A percentile compares a stretch with the other conserved stretches of the same genome.
phyloP scores from a whole-genome alignment of 1,284 basidiomycete species.

The Ganoderma leucocontextum region DNA sequence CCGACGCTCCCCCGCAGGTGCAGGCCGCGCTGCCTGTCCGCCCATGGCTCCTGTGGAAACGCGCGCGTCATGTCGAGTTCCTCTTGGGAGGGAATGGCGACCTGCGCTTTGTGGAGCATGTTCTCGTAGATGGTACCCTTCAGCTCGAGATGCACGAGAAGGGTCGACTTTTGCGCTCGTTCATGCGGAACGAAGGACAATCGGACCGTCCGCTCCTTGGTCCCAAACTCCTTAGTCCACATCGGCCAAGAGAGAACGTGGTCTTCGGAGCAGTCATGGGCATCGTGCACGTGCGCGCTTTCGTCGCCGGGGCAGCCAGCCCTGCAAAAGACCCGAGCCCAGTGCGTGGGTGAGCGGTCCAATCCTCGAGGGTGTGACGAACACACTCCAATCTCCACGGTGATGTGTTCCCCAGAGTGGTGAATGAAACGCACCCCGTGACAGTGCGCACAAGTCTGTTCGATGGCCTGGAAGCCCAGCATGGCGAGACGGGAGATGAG shows the following conservation, averaged over 20 bases:
- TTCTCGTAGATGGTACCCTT: neutral
- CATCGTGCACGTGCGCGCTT: neutral
- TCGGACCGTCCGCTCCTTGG: neutral
- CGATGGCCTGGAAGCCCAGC: neutral
- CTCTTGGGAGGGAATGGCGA: neutral
- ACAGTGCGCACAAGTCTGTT: neutral
- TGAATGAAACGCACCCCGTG: neutral
- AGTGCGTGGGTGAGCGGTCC: neutral
- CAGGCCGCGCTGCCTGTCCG: neutral
- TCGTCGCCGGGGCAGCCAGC: neutral
- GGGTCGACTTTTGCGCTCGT: neutral
- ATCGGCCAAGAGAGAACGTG: conserved; percentile 2
- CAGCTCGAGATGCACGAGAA: conserved; percentile 2
- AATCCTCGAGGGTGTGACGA: no score
- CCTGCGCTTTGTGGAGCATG: neutral
- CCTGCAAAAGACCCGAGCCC: neutral
- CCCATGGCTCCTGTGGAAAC: neutral
- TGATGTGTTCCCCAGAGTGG: neutral
- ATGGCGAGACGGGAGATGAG: neutral
- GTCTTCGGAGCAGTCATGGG: conserved; percentile 9
- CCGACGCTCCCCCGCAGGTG: neutral
- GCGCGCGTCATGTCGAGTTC: conserved; percentile 1
- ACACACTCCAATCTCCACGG: conserved; percentile 1
- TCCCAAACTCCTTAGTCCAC: neutral
- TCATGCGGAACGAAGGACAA: conserved; percentile 2